Evolutionary conservation across 495 filamentous ascomycete species (phyloP).

Genomic region (Neurospora sp.): DNA sequence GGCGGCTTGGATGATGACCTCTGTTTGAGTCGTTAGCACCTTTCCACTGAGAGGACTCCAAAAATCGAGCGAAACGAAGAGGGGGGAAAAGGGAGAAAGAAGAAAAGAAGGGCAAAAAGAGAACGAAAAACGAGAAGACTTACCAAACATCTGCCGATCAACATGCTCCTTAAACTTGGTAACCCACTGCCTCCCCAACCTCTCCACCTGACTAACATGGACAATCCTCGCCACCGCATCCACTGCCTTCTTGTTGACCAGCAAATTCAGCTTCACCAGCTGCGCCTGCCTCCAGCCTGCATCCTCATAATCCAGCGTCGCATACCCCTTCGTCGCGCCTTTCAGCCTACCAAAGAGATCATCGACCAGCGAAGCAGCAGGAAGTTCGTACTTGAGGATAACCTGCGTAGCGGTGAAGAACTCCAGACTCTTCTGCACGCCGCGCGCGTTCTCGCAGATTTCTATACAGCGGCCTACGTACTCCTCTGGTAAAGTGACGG

Average conservation of each 20-base stretch:
- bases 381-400: conserved; percentile 86
- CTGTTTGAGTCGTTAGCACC: conserved; percentile 21
- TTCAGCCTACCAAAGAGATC: conserved; percentile 98
- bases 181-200: conserved; percentile 78
- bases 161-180: conserved; percentile 96
- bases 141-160: conserved; percentile 77
- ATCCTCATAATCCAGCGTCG: conserved; percentile 90
- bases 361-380: conserved; percentile 80
- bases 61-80: not conserved
- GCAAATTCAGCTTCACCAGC: conserved; percentile 80
- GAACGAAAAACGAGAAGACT: conserved; percentile 1
- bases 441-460: conserved; percentile 83
- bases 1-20: conserved; percentile 89
- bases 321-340: conserved; percentile 63
- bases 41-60: not conserved
- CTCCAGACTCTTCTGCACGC: conserved; percentile 71
- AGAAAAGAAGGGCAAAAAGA: too few relatives aligned
- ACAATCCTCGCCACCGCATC: conserved; percentile 90
- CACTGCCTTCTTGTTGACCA: conserved; percentile 86
- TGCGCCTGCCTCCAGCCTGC: conserved; percentile 72
- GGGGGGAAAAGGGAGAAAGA: not conserved
- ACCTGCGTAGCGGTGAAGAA: conserved; percentile 95
- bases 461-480: conserved; percentile 92
- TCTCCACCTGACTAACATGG: conserved; percentile 65
- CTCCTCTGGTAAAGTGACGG: conserved; percentile 86